Evolutionary conservation across 2,329 filamentous ascomycete species (phyloP).

Genomic region (Microcyclospora pomicola): DNA sequence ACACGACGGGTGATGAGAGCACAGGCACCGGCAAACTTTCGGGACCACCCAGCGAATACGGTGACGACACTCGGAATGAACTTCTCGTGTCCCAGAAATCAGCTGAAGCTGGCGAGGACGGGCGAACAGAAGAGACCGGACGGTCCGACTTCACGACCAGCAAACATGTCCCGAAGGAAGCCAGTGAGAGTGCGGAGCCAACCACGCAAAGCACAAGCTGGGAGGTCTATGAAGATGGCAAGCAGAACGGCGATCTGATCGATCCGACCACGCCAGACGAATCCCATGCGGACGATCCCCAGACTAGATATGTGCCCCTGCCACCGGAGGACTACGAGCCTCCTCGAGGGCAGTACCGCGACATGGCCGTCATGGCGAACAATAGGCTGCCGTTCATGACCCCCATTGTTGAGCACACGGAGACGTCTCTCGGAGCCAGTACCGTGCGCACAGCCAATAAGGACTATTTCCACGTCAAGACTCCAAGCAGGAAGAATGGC

Average conservation of each 20-base stretch:
- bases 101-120: conserved; percentile 25
- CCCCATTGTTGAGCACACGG: conserved; percentile 89
- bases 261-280: conserved; percentile 34
- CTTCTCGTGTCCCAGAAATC: conserved; percentile 25
- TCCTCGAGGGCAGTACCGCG: conserved; percentile 65
- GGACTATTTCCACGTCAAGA: conserved; percentile 52
- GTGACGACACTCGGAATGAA: conserved; percentile 45
- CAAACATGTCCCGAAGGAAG: conserved; percentile 48
- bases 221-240: conserved; percentile 24
- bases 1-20: conserved; percentile 76
- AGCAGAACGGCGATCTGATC: conserved; percentile 25
- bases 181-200: conserved; percentile 12
- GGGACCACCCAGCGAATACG: conserved; percentile 48
- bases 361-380: conserved; percentile 66
- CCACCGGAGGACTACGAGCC: conserved; percentile 78
- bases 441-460: conserved; percentile 37
- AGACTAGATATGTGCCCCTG: conserved; percentile 58
- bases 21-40: conserved; percentile 59
- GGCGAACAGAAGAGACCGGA: conserved; percentile 46
- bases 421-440: conserved; percentile 63
- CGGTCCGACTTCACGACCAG: conserved; percentile 79
- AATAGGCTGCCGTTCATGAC: conserved; percentile 97
- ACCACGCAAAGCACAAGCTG: conserved; percentile 19
- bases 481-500: conserved; percentile 50
- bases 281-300: conserved; percentile 26